Evolutionary conservation across 2,329 filamentous ascomycete species (phyloP).

Genomic region (Aspergillus jensenii): DNA sequence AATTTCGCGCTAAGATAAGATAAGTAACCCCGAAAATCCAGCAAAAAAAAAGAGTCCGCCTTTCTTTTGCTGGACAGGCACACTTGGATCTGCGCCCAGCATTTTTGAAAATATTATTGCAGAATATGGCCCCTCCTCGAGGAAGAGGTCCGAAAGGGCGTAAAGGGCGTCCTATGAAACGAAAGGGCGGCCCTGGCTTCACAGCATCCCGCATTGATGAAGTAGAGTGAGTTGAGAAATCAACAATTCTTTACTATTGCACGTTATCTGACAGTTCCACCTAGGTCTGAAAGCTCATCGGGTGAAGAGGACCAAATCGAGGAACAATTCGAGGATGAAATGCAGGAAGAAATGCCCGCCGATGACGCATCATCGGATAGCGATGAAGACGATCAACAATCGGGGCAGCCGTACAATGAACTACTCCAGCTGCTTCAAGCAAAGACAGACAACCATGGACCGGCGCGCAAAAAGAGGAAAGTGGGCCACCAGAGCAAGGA

Average conservation of each 20-base stretch:
- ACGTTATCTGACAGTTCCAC: conserved; percentile 6
- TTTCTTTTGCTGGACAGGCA: background rate
- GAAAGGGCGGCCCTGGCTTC: conserved; percentile 31
- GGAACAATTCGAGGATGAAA: conserved; percentile 42
- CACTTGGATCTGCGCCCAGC: background rate
- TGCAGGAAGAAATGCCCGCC: conserved; percentile 40
- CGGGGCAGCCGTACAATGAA: conserved; percentile 53
- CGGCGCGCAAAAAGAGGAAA: conserved; percentile 55
- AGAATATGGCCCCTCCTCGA: conserved; percentile 30
- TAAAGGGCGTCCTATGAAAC: conserved; percentile 24
- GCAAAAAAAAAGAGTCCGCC: conserved; percentile 8
- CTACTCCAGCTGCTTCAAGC: conserved; percentile 57
- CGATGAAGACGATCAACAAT: conserved; percentile 44
- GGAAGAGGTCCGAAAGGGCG: conserved; percentile 30
- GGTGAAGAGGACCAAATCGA: conserved; percentile 36
- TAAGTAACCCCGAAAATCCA: conserved; percentile 27
- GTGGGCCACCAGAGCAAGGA: conserved; percentile 39
- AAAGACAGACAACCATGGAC: conserved; percentile 41
- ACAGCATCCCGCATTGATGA: conserved; percentile 40
- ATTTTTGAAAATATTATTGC: background rate
- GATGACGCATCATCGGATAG: conserved; percentile 41
- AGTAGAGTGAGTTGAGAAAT: conserved; percentile 32
- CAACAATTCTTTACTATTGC: background rate
- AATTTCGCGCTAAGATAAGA: conserved; percentile 52
- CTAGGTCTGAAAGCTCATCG: conserved; percentile 31